Evolutionary conservation across 257 asterid genomes (phyloP).

Genomic region (Solanum medicagineum): DNA sequence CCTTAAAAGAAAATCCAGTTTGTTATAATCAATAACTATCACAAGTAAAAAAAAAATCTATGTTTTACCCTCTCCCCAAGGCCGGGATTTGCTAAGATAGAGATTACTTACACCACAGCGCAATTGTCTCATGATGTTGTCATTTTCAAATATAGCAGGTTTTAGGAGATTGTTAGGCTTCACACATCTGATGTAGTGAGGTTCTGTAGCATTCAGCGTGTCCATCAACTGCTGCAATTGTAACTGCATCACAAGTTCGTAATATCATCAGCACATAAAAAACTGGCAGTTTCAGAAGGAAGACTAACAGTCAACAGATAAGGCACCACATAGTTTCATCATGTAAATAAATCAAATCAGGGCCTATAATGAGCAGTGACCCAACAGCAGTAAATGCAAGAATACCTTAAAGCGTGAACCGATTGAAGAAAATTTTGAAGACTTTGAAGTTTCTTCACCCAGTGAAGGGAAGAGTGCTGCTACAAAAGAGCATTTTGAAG

Average conservation of each 20-base stretch:
- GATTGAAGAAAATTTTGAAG: slow-evolving; percentile 93
- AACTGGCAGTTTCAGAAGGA: background rate
- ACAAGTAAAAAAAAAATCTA: background rate
- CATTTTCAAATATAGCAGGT: slow-evolving; percentile 89
- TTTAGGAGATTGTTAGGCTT: slow-evolving; percentile 95
- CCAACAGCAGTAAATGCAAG: background rate
- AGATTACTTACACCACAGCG: slow-evolving; percentile 90
- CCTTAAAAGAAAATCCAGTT: slow-evolving; percentile 38
- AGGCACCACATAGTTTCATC: background rate
- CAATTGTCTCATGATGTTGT: slow-evolving; percentile 79
- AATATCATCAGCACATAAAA: slow-evolving; percentile 1
- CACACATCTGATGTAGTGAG: slow-evolving; percentile 94
- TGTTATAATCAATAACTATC: slow-evolving; percentile 15
- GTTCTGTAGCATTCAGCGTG: slow-evolving; percentile 86
- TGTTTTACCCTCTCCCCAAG: background rate
- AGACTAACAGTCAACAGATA: background rate
- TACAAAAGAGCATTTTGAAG: slow-evolving; percentile 82
- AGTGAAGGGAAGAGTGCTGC: slow-evolving; percentile 95
- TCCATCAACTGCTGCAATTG: slow-evolving; percentile 94
- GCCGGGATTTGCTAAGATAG: background rate
- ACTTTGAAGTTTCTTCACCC: slow-evolving; percentile 67
- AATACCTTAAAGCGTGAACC: slow-evolving; percentile 96
- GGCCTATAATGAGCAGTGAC: background rate
- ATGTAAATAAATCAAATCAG: background rate
- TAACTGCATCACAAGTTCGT: slow-evolving; percentile 47